Percentiles rank a stretch among this genome's conserved stretches.
Conservation (phyloP, 129 eudicot species). For the Artemisia tridentata region DNA sequence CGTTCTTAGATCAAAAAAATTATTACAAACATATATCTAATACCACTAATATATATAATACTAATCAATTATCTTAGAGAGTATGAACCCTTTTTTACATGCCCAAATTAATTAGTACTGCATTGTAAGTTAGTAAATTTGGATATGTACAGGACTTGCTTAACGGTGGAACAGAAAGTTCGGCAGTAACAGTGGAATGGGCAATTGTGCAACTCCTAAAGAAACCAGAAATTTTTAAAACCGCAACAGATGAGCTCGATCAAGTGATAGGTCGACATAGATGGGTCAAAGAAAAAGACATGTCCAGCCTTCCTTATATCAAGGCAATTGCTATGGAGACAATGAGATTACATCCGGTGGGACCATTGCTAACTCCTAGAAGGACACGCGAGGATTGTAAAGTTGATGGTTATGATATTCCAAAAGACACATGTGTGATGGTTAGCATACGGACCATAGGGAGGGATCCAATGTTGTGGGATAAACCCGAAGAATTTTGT, state of each 20-base stretch:
- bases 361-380: constrained; percentile 29
- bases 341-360: constrained; percentile 36
- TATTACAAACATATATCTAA: too few species aligned
- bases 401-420: constrained; percentile 35
- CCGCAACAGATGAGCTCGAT: constrained; percentile 45
- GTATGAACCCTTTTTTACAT: too few species aligned
- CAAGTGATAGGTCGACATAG: constrained; percentile 30
- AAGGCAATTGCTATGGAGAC: constrained; percentile 42
- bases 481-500: constrained; percentile 28
- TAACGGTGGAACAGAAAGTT: constrained; percentile 42
- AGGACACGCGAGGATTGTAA: constrained; percentile 13
- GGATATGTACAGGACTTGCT: constrained; percentile 32
- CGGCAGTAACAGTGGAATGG: constrained; percentile 41
- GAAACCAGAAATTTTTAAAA: constrained; percentile 28
- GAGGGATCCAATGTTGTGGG: constrained; percentile 31
- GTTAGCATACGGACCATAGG: constrained; percentile 34
- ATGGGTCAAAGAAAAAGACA: constrained; percentile 49
- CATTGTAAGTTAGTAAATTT: too few species aligned
- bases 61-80: too few species aligned
- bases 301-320: constrained; percentile 35
- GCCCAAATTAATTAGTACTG: too few species aligned
- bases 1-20: too few species aligned
- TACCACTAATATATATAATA: too few species aligned
- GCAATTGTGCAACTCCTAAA: constrained; percentile 32
- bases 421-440: constrained; percentile 28